A percentile compares a stretch with the other conserved stretches of the same genome.
Conservation (phyloP, 2,329 filamentous ascomycete genomes). For the Paraphoma sp. region DNA sequence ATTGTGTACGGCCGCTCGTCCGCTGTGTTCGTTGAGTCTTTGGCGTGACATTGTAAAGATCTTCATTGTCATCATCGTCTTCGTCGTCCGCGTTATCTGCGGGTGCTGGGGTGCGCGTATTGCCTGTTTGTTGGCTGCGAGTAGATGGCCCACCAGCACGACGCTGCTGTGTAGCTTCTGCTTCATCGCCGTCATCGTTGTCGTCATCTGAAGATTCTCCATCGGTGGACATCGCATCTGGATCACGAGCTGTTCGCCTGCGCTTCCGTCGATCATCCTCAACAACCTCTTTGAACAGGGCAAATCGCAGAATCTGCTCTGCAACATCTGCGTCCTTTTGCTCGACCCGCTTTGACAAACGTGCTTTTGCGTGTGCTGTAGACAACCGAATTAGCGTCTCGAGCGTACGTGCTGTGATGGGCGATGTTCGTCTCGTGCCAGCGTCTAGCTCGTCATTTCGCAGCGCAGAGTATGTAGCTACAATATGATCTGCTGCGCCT, state of each 20-base stretch:
- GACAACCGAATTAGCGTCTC: conserved; percentile 98
- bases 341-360: conserved; percentile 86
- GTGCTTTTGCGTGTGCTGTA: conserved; percentile 92
- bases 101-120: conserved; percentile 41
- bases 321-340: conserved; percentile 87
- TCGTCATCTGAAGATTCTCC: conserved; percentile 67
- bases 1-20: conserved; percentile 42
- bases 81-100: conserved; percentile 50
- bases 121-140: conserved; percentile 34
- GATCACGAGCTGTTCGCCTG: conserved; percentile 72
- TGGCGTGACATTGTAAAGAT: conserved; percentile 61
- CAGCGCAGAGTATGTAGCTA: conserved; percentile 87
- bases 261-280: conserved; percentile 80
- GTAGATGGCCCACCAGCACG: conserved; percentile 51
- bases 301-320: conserved; percentile 89
- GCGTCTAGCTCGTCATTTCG: conserved; percentile 96
- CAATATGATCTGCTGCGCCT: conserved; percentile 89
- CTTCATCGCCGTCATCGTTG: conserved; percentile 61
- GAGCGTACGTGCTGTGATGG: conserved; percentile 94
- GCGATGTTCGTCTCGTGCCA: conserved; percentile 90
- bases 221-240: conserved; percentile 61
- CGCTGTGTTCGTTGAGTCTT: conserved; percentile 56
- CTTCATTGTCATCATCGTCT: conserved; percentile 62
- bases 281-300: conserved; percentile 95
- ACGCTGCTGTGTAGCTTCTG: conserved; percentile 31